phyloP scores from a whole-genome alignment of 108 stramenopile species.

The Aurantiochytrium sp. region DNA sequence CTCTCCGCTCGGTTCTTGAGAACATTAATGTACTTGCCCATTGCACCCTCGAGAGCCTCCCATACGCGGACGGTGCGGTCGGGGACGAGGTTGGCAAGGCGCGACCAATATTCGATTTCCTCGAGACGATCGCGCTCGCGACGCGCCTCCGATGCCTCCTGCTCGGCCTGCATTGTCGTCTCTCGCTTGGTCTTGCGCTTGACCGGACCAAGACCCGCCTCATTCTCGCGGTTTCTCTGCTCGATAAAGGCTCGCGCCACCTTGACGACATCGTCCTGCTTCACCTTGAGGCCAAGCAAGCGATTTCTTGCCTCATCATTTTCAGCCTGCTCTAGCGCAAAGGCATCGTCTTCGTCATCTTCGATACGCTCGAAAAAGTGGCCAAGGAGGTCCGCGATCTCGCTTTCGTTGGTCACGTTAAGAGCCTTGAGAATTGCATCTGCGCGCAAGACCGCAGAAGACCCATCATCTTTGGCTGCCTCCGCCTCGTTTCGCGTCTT shows the following conservation, averaged over 20 bases:
- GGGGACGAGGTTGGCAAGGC: conserved; percentile 23
- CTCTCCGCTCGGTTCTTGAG: conserved; percentile 30
- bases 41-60: conserved; percentile 34
- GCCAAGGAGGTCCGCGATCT: conserved; percentile 36
- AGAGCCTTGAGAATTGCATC: conserved; percentile 47
- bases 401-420: conserved; percentile 37
- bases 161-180: neutral
- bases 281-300: conserved; percentile 18
- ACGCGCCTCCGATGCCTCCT: conserved; percentile 12
- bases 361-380: conserved; percentile 52
- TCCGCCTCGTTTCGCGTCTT: conserved; percentile 33
- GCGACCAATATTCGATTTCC: conserved; percentile 36
- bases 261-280: conserved; percentile 46
- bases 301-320: neutral
- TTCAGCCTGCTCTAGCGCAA: neutral
- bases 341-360: conserved; percentile 23
- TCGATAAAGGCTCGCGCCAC: conserved; percentile 42
- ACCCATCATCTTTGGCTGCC: neutral
- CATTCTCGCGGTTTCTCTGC: conserved; percentile 31
- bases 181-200: conserved; percentile 35
- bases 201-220: neutral
- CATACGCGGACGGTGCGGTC: conserved; percentile 31
- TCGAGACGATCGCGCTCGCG: conserved; percentile 5
- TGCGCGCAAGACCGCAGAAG: conserved; percentile 38
- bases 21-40: conserved; percentile 33